Conservation (phyloP, 352 stramenopile species). For the Phytophthora podocarpi region DNA sequence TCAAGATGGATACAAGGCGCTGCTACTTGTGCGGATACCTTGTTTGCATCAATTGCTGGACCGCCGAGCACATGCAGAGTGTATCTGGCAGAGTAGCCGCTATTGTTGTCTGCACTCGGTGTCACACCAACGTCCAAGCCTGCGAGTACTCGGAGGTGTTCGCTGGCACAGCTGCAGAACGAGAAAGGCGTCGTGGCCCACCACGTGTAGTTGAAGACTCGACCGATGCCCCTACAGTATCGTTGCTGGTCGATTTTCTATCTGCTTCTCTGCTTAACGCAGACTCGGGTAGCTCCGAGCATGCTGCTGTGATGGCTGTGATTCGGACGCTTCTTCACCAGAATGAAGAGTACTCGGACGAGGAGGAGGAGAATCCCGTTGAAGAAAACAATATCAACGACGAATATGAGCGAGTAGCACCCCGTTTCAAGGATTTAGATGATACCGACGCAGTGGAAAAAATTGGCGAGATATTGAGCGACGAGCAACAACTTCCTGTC, state of each 20-base stretch:
- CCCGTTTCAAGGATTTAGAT: conserved; percentile 6
- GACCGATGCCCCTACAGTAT: conserved; percentile 2
- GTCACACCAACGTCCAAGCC: conserved; percentile 20
- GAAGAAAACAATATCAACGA: conserved; percentile 3
- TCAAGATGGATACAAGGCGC: conserved; percentile 27
- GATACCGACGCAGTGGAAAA: conserved; percentile 5
- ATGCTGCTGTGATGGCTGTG: conserved; percentile 31
- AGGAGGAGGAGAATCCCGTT: background rate
- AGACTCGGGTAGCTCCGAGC: conserved; percentile 7
- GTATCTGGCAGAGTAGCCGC: conserved; percentile 15
- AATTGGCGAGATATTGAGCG: conserved; percentile 13
- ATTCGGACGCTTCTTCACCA: conserved; percentile 34
- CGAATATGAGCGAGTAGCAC: background rate
- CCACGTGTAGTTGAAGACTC: conserved; percentile 24
- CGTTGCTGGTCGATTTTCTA: conserved; percentile 38
- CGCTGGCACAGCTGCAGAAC: conserved; percentile 6
- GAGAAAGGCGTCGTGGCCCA: conserved; percentile 18
- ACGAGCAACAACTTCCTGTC: conserved; percentile 17
- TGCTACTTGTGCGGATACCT: conserved; percentile 36
- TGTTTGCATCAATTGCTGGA: conserved; percentile 33
- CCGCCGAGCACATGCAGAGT: conserved; percentile 31
- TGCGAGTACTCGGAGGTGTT: conserved; percentile 34
- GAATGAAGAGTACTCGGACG: conserved; percentile 4
- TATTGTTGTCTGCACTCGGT: conserved; percentile 34
- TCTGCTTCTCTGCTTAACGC: conserved; percentile 30